Conservation (phyloP, 345 rosid species). For the Rhodamnia argentea region DNA sequence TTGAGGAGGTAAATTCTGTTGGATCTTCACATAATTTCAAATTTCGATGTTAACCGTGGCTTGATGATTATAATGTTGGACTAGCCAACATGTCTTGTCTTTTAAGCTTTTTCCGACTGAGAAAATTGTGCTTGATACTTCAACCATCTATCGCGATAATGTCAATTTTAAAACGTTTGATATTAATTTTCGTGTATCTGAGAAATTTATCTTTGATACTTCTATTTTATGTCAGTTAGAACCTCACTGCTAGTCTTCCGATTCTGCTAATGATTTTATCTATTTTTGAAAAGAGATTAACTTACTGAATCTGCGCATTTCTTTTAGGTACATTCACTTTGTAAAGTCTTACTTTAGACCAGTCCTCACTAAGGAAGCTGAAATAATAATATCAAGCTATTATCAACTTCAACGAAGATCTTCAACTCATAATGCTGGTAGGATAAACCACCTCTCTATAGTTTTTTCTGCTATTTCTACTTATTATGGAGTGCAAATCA, state of each 20-base stretch:
- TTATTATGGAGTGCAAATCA: background rate
- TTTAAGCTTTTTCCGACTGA: background rate
- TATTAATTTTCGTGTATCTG: background rate
- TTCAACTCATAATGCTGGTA: constrained; percentile 87
- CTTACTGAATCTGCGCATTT: background rate
- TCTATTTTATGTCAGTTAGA: background rate
- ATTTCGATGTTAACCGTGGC: background rate
- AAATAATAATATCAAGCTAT: constrained; percentile 77
- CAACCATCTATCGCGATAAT: background rate
- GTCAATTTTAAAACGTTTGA: background rate
- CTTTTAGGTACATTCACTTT: constrained; percentile 65
- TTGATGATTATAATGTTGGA: background rate
- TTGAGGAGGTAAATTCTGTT: constrained; percentile 53
- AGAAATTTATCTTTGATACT: background rate
- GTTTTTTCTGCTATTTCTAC: background rate
- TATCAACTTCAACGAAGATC: constrained; percentile 95
- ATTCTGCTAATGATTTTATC: background rate
- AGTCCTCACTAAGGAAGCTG: constrained; percentile 77
- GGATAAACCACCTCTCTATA: background rate
- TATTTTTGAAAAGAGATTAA: background rate
- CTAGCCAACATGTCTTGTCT: background rate
- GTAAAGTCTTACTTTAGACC: constrained; percentile 78
- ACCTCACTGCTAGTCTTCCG: background rate
- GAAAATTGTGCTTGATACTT: background rate
- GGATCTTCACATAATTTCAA: background rate